Conservation (phyloP, 2,329 filamentous ascomycete genomes). For the Colletotrichum godetiae region DNA sequence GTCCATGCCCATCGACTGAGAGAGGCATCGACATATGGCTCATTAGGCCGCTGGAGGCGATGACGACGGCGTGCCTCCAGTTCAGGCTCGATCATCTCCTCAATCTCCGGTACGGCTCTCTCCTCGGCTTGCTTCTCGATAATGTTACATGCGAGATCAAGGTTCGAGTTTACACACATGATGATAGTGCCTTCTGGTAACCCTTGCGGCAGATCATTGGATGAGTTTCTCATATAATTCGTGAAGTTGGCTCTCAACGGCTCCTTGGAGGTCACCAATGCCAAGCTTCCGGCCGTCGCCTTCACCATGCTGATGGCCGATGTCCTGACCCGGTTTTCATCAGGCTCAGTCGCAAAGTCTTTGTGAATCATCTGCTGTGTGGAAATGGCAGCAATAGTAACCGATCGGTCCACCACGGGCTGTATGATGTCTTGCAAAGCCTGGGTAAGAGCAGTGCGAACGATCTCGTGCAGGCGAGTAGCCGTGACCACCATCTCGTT, state of each 20-base stretch:
- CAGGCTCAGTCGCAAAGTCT: conserved; percentile 93
- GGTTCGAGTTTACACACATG: conserved; percentile 98
- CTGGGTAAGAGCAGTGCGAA: conserved; percentile 85
- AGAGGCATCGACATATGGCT: conserved; percentile 84
- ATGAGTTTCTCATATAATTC: conserved; percentile 88
- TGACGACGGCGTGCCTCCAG: conserved; percentile 83
- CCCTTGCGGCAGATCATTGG: conserved; percentile 77
- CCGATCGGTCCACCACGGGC: conserved; percentile 95
- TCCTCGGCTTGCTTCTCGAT: conserved; percentile 97
- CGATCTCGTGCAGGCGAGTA: conserved; percentile 77
- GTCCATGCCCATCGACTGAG: conserved; percentile 93
- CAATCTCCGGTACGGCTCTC: conserved; percentile 92
- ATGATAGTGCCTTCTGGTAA: conserved; percentile 95
- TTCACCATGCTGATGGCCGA: conserved; percentile 96
- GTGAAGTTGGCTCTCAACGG: conserved; percentile 96
- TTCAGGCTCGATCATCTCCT: conserved; percentile 88
- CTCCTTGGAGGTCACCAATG: conserved; percentile 98
- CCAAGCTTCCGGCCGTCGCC: conserved; percentile 91
- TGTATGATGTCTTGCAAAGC: conserved; percentile 97
- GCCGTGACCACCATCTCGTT: conserved; percentile 83
- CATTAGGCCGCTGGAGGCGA: conserved; percentile 78
- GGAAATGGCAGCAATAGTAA: conserved; percentile 97
- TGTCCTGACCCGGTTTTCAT: conserved; percentile 86
- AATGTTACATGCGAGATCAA: conserved; percentile 91
- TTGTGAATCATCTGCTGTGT: conserved; percentile 96